Conservation (phyloP, 176 grass and related monocot genomes). For the Triticum urartu region DNA sequence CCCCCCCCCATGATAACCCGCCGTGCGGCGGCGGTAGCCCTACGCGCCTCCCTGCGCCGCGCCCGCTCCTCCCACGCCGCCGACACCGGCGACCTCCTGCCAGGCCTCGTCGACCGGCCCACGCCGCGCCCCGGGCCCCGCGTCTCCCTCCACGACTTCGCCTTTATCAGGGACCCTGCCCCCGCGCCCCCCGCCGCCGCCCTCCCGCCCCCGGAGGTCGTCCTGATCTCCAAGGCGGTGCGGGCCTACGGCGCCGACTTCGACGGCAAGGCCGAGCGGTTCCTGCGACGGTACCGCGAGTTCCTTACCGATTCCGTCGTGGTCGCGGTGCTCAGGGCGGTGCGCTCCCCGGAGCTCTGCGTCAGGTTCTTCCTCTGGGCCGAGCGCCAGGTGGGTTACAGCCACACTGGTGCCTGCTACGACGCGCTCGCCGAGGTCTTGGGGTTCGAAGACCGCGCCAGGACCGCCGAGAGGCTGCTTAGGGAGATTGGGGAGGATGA, state of each 20-base stretch:
- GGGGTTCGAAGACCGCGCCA: constrained; percentile 60
- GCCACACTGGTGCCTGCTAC: constrained; percentile 59
- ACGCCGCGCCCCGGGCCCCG: not conserved
- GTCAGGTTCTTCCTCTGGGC: constrained; percentile 94
- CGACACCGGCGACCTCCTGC: constrained; percentile 16
- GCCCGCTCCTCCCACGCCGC: constrained; percentile 27
- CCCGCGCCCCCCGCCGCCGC: constrained; percentile 6
- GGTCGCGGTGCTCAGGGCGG: constrained; percentile 52
- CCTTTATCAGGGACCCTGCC: constrained; percentile 53
- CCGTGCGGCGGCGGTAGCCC: constrained; percentile 30
- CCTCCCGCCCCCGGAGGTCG: constrained; percentile 48
- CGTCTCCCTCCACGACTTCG: constrained; percentile 58
- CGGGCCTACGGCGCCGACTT: constrained; percentile 49
- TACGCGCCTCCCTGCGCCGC: constrained; percentile 36
- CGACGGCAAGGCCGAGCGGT: constrained; percentile 48
- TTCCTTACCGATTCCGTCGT: constrained; percentile 63
- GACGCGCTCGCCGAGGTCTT: constrained; percentile 58
- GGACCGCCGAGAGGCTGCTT: constrained; percentile 53
- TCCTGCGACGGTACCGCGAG: constrained; percentile 65
- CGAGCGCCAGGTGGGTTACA: constrained; percentile 83
- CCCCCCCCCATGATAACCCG: constrained; percentile 38
- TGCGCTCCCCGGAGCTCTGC: constrained; percentile 60
- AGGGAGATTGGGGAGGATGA: constrained; percentile 84
- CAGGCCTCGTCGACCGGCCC: constrained; percentile 25
- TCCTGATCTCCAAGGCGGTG: constrained; percentile 75